Evolutionary conservation across 371 early-diverging fungal species (phyloP).

Genomic region (Apophysomyces trapeziformis): DNA sequence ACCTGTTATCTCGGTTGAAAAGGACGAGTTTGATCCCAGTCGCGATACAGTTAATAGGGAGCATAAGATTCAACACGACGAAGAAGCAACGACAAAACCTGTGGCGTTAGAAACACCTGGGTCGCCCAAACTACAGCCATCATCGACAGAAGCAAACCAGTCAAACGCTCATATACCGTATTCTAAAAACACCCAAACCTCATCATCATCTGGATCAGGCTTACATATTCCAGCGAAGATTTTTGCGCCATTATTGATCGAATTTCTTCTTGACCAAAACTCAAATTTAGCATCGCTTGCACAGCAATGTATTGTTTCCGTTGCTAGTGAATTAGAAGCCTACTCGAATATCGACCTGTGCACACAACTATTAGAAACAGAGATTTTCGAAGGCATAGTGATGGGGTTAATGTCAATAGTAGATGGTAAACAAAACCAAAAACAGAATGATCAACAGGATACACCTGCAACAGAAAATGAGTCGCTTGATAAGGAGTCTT

Average conservation of each 20-base stretch:
- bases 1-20: not conserved
- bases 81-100: slow-evolving; percentile 2
- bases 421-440: slow-evolving; percentile 31
- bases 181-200: not conserved
- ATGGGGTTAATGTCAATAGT: slow-evolving; percentile 48
- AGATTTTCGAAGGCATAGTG: slow-evolving; percentile 58
- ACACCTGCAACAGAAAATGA: slow-evolving; percentile 12
- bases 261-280: slow-evolving; percentile 58
- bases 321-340: slow-evolving; percentile 49
- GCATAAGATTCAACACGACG: slow-evolving; percentile 9
- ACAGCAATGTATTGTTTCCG: slow-evolving; percentile 53
- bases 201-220: not conserved
- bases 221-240: slow-evolving; percentile 36
- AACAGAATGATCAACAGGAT: slow-evolving; percentile 16
- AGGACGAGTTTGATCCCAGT: slow-evolving; percentile 6
- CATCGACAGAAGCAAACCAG: not conserved
- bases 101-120: not conserved
- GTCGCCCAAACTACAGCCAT: not conserved
- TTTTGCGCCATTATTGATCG: slow-evolving; percentile 50
- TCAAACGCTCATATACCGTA: not conserved
- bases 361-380: slow-evolving; percentile 51
- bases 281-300: slow-evolving; percentile 52
- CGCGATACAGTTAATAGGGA: not conserved
- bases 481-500: slow-evolving; percentile 14
- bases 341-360: slow-evolving; percentile 24